Evolutionary conservation across 768 basidiomycete species (phyloP).

Genomic region (Hypholoma fasciculare): DNA sequence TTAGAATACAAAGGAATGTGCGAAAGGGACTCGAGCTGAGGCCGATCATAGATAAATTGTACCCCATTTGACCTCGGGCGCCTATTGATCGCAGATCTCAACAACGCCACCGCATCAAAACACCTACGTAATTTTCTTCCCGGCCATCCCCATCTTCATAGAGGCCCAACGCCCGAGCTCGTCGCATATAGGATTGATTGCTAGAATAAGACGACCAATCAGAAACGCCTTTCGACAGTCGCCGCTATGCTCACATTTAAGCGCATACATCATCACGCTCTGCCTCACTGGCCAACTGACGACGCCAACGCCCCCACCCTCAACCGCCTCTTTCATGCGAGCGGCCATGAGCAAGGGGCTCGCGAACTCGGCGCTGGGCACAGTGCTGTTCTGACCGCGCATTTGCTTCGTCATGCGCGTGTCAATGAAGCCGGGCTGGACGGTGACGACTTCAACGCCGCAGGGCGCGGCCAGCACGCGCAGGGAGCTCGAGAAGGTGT

Average conservation of each 20-base stretch:
- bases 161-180: constrained; percentile 21
- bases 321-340: constrained; percentile 24
- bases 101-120: not conserved
- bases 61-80: not conserved
- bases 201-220: constrained; percentile 7
- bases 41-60: too few relatives aligned
- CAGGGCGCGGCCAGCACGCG: constrained; percentile 24
- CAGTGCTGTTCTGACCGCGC: constrained; percentile 22
- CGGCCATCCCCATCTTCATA: constrained; percentile 18
- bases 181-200: constrained; percentile 27
- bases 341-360: constrained; percentile 21
- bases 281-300: constrained; percentile 26
- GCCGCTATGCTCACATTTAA: constrained; percentile 18
- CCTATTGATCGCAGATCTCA: not conserved
- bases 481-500: constrained; percentile 28
- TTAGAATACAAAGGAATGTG: too few relatives aligned
- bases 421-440: constrained; percentile 28
- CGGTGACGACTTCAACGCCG: constrained; percentile 26
- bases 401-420: constrained; percentile 26
- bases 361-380: constrained; percentile 18
- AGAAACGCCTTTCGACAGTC: not conserved
- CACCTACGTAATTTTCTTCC: constrained; percentile 24
- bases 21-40: too few relatives aligned
- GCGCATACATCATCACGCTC: constrained; percentile 20
- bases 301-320: constrained; percentile 25